Evolutionary conservation across 1,139 yeast genomes (phyloP).

Genomic region (Scheffersomyces insectosa): DNA sequence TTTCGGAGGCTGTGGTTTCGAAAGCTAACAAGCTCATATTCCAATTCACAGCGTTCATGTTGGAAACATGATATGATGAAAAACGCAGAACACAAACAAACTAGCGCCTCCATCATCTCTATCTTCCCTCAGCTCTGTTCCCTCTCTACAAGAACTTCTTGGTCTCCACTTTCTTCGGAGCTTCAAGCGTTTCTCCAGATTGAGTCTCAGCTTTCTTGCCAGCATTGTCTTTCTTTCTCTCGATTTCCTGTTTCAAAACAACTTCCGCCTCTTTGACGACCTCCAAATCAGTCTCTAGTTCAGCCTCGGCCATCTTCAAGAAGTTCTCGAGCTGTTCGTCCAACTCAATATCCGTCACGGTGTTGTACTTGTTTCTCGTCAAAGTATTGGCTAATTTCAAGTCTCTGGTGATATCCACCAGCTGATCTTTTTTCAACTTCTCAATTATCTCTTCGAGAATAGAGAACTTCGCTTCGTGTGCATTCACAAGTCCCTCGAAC

Average conservation of each 20-base stretch:
- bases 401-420: slow-evolving; percentile 39
- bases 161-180: slow-evolving; percentile 10
- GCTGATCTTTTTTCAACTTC: slow-evolving; percentile 31
- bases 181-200: background rate
- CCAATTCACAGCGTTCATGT: too few relatives aligned
- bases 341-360: slow-evolving; percentile 38
- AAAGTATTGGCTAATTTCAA: slow-evolving; percentile 39
- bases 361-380: slow-evolving; percentile 31
- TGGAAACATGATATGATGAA: too few relatives aligned
- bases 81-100: too few relatives aligned
- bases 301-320: slow-evolving; percentile 29
- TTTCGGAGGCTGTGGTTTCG: too few relatives aligned
- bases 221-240: background rate
- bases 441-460: slow-evolving; percentile 32
- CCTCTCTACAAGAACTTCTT: slow-evolving; percentile 14
- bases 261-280: background rate
- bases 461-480: slow-evolving; percentile 32
- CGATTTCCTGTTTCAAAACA: background rate
- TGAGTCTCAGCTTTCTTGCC: background rate
- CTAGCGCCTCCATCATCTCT: too few relatives aligned
- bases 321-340: slow-evolving; percentile 42
- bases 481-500: slow-evolving; percentile 28
- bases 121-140: too few relatives aligned
- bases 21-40: too few relatives aligned
- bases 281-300: too few relatives aligned